phyloP scores from a whole-genome alignment of 2,329 filamentous ascomycete species.

The Trichoderma breve region DNA sequence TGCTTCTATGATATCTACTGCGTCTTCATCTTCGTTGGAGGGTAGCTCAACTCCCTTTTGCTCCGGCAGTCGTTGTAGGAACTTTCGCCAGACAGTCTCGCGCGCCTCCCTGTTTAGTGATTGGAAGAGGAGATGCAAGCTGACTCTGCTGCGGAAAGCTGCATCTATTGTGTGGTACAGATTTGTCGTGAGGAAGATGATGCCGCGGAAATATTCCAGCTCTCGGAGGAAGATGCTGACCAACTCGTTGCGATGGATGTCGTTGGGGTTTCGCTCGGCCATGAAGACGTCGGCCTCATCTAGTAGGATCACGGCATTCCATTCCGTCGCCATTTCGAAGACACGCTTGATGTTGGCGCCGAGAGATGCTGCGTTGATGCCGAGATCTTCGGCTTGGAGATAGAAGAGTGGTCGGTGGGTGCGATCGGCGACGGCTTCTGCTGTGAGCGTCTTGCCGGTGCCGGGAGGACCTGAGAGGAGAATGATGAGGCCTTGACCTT shows the following conservation, averaged over 20 bases:
- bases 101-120: conserved; percentile 40
- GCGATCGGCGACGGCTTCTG: conserved; percentile 44
- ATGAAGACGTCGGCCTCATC: conserved; percentile 56
- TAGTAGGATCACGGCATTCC: conserved; percentile 51
- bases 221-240: conserved; percentile 48
- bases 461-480: conserved; percentile 47
- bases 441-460: conserved; percentile 48
- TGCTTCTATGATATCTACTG: not conserved
- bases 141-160: conserved; percentile 47
- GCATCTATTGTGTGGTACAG: conserved; percentile 42
- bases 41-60: not conserved
- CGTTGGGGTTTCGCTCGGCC: conserved; percentile 43
- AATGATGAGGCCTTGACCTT: conserved; percentile 46
- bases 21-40: conserved; percentile 7
- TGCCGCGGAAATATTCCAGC: conserved; percentile 45
- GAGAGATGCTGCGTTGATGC: conserved; percentile 41
- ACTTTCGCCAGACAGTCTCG: conserved; percentile 46
- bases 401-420: conserved; percentile 45
- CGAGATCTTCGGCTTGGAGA: conserved; percentile 48
- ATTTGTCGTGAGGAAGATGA: conserved; percentile 47
- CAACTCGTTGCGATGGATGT: conserved; percentile 49
- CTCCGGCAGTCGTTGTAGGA: conserved; percentile 38
- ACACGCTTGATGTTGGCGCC: conserved; percentile 47
- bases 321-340: conserved; percentile 48
- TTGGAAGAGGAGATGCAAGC: conserved; percentile 47